Conservation (phyloP, 805 yeast genomes). For the Candida gorgasii region DNA sequence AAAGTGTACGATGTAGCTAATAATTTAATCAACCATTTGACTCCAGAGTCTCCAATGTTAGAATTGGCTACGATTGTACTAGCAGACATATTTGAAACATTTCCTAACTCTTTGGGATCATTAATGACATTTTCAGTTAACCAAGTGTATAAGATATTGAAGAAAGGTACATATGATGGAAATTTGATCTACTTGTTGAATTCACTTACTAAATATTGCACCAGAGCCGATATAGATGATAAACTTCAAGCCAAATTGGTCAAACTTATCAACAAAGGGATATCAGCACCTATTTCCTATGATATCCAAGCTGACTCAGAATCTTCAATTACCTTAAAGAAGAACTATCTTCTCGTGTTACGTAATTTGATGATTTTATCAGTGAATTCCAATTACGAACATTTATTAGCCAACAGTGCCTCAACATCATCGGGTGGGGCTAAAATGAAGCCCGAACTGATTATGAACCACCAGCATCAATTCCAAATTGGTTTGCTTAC, state of each 20-base stretch:
- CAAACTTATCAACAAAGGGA: constrained; percentile 32
- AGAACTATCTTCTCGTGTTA: constrained; percentile 32
- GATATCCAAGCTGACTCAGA: constrained; percentile 19
- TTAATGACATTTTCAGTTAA: constrained; percentile 33
- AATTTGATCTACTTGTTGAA: constrained; percentile 32
- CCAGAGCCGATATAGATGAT: constrained; percentile 41
- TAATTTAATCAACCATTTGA: constrained; percentile 29
- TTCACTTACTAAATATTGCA: constrained; percentile 33
- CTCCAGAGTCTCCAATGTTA: constrained; percentile 19
- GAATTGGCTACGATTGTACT: constrained; percentile 31
- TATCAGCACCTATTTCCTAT: constrained; percentile 22
- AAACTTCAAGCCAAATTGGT: constrained; percentile 37
- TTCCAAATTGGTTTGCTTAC: constrained; percentile 32
- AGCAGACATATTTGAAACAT: constrained; percentile 38
- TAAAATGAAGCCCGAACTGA: constrained; percentile 42
- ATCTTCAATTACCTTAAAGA: constrained; percentile 23
- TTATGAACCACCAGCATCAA: constrained; percentile 41
- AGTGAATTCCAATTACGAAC: constrained; percentile 37
- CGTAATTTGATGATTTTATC: constrained; percentile 35
- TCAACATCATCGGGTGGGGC: constrained; percentile 36
- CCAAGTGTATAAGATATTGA: constrained; percentile 41
- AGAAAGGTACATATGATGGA: constrained; percentile 30
- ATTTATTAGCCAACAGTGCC: constrained; percentile 34
- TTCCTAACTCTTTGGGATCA: constrained; percentile 37
- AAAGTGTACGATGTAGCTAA: constrained; percentile 41